Evolutionary conservation across 208 protist species (phyloP), one percentile per base, ranked within the genome.

Genomic region (Leishmania tropica): DNA sequence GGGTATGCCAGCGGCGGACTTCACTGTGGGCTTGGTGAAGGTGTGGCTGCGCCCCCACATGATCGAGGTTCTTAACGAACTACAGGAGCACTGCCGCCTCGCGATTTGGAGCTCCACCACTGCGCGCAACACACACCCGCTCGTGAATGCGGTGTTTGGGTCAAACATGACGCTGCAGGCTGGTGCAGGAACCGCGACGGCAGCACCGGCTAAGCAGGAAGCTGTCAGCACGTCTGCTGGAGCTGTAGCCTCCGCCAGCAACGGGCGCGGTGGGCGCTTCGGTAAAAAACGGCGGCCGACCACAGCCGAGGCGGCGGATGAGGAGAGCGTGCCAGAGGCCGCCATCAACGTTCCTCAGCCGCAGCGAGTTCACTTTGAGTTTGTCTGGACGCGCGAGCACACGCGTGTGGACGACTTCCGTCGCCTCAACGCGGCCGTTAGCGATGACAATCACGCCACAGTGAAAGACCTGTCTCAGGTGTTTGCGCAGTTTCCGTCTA

Each of bases 91-190:
- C 81, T 97, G 95, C 85, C 77, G 87, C n/a, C 75, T 97, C 42
- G 92, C 95, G 40, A 75, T 97, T n/a, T 97, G 95, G 93, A 96
- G 93, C 87, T 94, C 93, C 64, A 97, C 95, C 10, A 96, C 93
- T 51, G 84, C 88, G 54, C 93, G 93, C 73, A 97, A 97, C 89
- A 96, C 93, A 17, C 79, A 76, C 19, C 92, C 95, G n/a, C 78
- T 96, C 13, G 80, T 96, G n/a, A 88, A 94, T 35, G 95, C 92
- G 4, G 89, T 96, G 0, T 96, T 97, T 35, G 87, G 86, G 67
- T 67, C 70, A 1, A 75, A 64, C 24, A 31, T 86, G 40, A 83
- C 54, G 28, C 58, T 73, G 10, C 72, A 74, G 37, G 40, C 28
- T 4, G 42, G 10, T n/a, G 28, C 17, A 53, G 45, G 2, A 7